Evolutionary conservation across 2,329 filamentous ascomycete species (phyloP), one percentile per base, ranked within the genome.

Genomic region (Xylariaceae sp.): DNA sequence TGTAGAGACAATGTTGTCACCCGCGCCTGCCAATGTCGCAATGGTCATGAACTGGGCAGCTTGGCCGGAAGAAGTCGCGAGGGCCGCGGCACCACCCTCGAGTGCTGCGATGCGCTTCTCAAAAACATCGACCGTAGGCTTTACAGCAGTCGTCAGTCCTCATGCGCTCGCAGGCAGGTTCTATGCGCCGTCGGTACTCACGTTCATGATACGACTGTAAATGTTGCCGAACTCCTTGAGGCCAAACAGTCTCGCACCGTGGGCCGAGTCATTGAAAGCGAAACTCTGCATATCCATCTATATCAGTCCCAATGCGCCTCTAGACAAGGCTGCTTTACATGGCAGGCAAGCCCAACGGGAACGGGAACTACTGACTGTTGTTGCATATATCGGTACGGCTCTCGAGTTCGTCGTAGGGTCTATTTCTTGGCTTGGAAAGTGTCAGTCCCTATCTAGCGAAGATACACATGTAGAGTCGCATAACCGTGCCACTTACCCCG

Each of bases 141-240:
- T 50, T 28, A n/a, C 11, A 8, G 15, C n/a, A n/a, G n/a, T n/a
- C n/a, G n/a, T n/a, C n/a, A n/a, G n/a, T n/a, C n/a, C n/a, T n/a
- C n/a, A n/a, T n/a, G n/a, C n/a, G n/a, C n/a, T n/a, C n/a, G n/a
- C n/a, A n/a, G n/a, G n/a, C n/a, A n/a, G n/a, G n/a, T n/a, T n/a
- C n/a, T n/a, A n/a, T n/a, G n/a, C n/a, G n/a, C n/a, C n/a, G n/a
- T n/a, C n/a, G n/a, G n/a, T 11, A 40, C 48, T 40, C 58, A 88
- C 85, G 66, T 97, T 96, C 84, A 86, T 88, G 56, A 98, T 88
- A 50, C 92, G 87, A 63, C 83, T 92, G 74, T 98, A 98, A 64
- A 97, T 94, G 69, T 97, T 97, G 66, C 89, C 92, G 56, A 87
- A 85, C 68, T 97, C 88, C 70, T 97, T 94, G 64, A 98, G 85